Evolutionary conservation across 2,329 filamentous ascomycete genomes (phyloP).

Genomic region (Rhinocladiella mackenziei): DNA sequence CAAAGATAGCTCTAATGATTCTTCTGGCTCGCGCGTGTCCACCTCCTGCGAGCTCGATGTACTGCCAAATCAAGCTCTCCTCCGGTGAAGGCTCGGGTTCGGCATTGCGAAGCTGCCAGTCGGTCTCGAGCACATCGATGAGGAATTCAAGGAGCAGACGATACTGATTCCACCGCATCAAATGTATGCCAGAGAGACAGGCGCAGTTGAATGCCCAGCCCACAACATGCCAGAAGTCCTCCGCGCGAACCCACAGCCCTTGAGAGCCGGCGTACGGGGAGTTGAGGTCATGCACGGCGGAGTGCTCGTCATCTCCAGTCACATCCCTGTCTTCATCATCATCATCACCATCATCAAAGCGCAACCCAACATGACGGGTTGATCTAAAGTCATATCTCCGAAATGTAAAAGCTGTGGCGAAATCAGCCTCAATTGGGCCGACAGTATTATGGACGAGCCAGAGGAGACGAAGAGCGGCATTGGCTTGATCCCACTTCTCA

Average conservation of each 20-base stretch:
- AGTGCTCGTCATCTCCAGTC: constrained; percentile 36
- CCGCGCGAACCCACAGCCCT: constrained; percentile 69
- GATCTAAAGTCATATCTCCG: constrained; percentile 31
- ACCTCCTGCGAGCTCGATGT: constrained; percentile 35
- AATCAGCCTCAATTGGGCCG: constrained; percentile 65
- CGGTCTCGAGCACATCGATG: constrained; percentile 43
- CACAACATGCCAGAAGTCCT: constrained; percentile 82
- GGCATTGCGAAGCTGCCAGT: constrained; percentile 36
- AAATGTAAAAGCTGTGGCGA: constrained; percentile 71
- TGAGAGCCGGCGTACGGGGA: constrained; percentile 59
- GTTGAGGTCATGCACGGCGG: constrained; percentile 47
- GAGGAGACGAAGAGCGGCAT: constrained; percentile 66
- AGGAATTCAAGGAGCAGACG: constrained; percentile 74
- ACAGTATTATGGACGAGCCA: constrained; percentile 61
- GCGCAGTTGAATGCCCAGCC: constrained; percentile 96
- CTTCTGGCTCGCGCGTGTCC: constrained; percentile 38
- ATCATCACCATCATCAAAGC: constrained; percentile 26
- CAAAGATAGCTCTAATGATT: constrained; percentile 47
- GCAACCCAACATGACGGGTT: constrained; percentile 5
- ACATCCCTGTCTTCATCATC: too few relatives aligned
- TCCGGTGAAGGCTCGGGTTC: constrained; percentile 28
- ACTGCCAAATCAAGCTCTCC: constrained; percentile 43
- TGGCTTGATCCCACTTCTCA: constrained; percentile 60
- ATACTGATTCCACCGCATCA: constrained; percentile 75
- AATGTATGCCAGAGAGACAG: constrained; percentile 47